Conservation (phyloP, 495 filamentous ascomycete genomes). For the Trichoderma asperelloides region DNA sequence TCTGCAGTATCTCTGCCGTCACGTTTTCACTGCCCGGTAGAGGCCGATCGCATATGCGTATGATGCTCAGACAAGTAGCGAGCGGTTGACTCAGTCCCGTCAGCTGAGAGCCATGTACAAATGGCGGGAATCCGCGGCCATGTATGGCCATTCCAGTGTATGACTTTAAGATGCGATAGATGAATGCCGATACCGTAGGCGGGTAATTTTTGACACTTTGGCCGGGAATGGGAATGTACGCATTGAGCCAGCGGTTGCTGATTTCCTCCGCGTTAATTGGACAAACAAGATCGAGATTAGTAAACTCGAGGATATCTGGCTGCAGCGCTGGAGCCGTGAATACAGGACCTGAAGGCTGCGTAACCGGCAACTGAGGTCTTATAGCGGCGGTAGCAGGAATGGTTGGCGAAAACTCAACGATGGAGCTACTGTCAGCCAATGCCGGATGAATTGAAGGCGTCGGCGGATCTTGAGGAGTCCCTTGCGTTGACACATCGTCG, state of each 20-base stretch:
- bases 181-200: conserved; percentile 23
- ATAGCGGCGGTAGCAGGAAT: neutral
- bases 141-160: conserved; percentile 30
- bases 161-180: conserved; percentile 35
- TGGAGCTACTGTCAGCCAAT: neutral
- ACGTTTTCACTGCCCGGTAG: conserved; percentile 29
- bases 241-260: conserved; percentile 37
- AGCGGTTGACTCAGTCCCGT: conserved; percentile 20
- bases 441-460: neutral
- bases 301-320: conserved; percentile 17
- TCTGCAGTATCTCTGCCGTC: neutral
- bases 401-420: neutral
- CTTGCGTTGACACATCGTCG: conserved; percentile 3
- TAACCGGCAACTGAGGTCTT: neutral
- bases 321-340: neutral
- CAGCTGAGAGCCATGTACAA: conserved; percentile 32
- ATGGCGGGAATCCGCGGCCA: conserved; percentile 30
- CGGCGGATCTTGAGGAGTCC: neutral
- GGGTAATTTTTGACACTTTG: conserved; percentile 34
- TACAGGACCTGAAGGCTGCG: neutral
- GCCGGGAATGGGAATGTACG: conserved; percentile 32
- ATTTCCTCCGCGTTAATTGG: conserved; percentile 37
- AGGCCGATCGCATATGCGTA: conserved; percentile 32
- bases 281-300: conserved; percentile 26
- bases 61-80: conserved; percentile 35